A percentile compares a stretch with the other conserved stretches of the same genome.
Conservation (phyloP, 495 filamentous ascomycete species). For the Ramalina peruviana region DNA sequence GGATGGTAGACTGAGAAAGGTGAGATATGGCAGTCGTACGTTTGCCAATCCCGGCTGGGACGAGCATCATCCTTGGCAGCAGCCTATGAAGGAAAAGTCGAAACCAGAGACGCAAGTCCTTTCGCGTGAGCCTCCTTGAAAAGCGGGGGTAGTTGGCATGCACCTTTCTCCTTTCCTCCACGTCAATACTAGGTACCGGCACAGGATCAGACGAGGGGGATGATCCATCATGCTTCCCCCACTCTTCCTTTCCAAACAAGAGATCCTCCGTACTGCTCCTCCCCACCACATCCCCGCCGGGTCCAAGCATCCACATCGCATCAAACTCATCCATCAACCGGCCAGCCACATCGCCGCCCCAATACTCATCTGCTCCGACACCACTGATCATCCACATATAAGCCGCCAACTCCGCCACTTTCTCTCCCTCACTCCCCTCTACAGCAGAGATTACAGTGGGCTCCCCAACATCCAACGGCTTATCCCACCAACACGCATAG, state of each 20-base stretch:
- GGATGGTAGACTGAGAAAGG: background rate
- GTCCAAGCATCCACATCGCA: conserved; percentile 2
- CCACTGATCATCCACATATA: conserved; percentile 12
- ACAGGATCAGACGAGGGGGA: background rate
- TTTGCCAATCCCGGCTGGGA: background rate
- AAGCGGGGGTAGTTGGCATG: background rate
- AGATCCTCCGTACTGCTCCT: background rate
- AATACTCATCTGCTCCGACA: background rate
- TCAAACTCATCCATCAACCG: conserved; percentile 1
- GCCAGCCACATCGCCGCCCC: background rate
- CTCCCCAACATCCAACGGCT: conserved; percentile 24
- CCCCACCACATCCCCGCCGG: background rate
- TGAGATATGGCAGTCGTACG: background rate
- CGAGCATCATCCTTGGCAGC: too few relatives aligned
- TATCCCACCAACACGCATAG: conserved; percentile 29
- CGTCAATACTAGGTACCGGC: background rate
- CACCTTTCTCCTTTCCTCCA: too few relatives aligned
- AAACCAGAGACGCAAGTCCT: background rate
- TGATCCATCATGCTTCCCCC: background rate
- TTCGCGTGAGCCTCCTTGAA: background rate
- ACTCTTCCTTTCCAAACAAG: background rate
- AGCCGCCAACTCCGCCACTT: background rate
- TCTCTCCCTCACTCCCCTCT: background rate
- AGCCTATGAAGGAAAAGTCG: background rate
- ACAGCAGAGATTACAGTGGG: conserved; percentile 7